Conservation (phyloP, 108 stramenopile species). For the Nitzschia palea region DNA sequence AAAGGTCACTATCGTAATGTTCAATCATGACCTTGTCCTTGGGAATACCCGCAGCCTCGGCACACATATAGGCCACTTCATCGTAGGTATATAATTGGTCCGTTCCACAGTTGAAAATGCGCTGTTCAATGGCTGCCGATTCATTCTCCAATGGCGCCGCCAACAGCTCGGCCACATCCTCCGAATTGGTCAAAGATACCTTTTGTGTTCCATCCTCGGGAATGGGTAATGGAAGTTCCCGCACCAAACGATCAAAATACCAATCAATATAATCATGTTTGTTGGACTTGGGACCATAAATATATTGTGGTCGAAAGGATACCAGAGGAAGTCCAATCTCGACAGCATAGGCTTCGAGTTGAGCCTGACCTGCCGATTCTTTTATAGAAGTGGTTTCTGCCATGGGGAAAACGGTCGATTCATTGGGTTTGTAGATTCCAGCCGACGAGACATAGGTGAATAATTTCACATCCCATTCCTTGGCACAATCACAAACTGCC, state of each 20-base stretch:
- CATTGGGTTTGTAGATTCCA: slow-evolving; percentile 71
- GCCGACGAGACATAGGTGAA: slow-evolving; percentile 76
- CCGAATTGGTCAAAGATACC: slow-evolving; percentile 77
- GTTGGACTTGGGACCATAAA: slow-evolving; percentile 82
- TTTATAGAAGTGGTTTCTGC: slow-evolving; percentile 79
- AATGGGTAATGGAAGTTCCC: slow-evolving; percentile 64
- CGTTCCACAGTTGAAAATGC: slow-evolving; percentile 85
- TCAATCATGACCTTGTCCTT: slow-evolving; percentile 54
- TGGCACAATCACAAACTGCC: slow-evolving; percentile 66
- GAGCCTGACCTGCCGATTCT: slow-evolving; percentile 66
- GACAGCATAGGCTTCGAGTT: slow-evolving; percentile 66
- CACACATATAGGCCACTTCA: slow-evolving; percentile 79
- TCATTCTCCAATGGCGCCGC: slow-evolving; percentile 72
- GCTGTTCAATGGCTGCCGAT: slow-evolving; percentile 68
- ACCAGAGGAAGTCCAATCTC: slow-evolving; percentile 72
- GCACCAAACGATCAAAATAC: slow-evolving; percentile 75
- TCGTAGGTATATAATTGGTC: slow-evolving; percentile 68
- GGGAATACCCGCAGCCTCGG: slow-evolving; percentile 68
- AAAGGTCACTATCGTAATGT: slow-evolving; percentile 54
- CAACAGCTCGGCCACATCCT: slow-evolving; percentile 78
- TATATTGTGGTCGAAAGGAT: slow-evolving; percentile 73
- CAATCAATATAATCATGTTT: slow-evolving; percentile 88
- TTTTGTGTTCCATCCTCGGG: slow-evolving; percentile 80
- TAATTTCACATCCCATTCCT: slow-evolving; percentile 70
- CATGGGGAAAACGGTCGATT: slow-evolving; percentile 68